Evolutionary conservation across 257 asterid genomes (phyloP).

Genomic region (Craterostigma plantagineum): DNA sequence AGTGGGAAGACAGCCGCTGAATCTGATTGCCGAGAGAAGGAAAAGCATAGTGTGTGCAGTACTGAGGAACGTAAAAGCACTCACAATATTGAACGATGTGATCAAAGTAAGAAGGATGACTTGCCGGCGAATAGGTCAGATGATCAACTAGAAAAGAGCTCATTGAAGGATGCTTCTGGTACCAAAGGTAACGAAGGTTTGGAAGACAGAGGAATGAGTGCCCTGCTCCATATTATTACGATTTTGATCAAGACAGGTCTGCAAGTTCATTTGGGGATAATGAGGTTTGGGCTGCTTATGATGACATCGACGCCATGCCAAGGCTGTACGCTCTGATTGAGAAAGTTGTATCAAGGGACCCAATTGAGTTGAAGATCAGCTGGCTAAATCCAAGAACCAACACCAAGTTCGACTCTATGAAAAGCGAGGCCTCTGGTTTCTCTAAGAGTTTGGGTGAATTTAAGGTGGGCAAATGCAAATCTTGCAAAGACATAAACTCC

Average conservation of each 20-base stretch:
- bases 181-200: not conserved
- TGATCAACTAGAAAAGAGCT: constrained; percentile 1
- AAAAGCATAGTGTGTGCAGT: too few relatives aligned
- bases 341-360: constrained; percentile 47
- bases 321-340: constrained; percentile 55
- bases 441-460: constrained; percentile 65
- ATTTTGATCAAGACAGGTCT: constrained; percentile 49
- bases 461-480: constrained; percentile 36
- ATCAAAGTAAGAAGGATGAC: too few relatives aligned
- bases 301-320: constrained; percentile 73
- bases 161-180: too few relatives aligned
- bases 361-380: constrained; percentile 47
- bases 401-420: constrained; percentile 32
- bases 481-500: constrained; percentile 29
- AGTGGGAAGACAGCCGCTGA: not conserved
- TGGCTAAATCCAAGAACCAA: constrained; percentile 62
- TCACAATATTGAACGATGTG: too few relatives aligned
- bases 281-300: constrained; percentile 78
- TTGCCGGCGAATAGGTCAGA: not conserved
- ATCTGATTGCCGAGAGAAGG: too few relatives aligned
- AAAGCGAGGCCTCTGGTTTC: constrained; percentile 58
- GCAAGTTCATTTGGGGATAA: constrained; percentile 47
- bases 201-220: constrained; percentile 34
- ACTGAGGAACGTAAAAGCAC: too few relatives aligned
- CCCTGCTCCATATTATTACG: constrained; percentile 73